These are phyloP conservation scores for Phytophthora melonis DNA, from an alignment of 352 stramenopile species.

Conservation along the genomic window DNA sequence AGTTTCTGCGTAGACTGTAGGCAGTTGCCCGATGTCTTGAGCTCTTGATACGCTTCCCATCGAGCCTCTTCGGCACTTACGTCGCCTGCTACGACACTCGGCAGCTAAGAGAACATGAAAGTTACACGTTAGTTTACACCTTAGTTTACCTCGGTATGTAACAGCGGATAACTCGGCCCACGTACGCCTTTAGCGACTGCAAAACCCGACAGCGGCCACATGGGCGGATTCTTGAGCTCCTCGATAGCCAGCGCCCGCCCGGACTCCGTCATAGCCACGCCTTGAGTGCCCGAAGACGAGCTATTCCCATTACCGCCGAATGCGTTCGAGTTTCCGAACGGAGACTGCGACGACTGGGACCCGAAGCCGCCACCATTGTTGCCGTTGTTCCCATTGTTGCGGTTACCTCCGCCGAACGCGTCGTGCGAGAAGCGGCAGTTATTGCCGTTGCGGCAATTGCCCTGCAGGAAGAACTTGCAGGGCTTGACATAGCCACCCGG, in stretches of 20 bases:
- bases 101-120: constrained; percentile 41
- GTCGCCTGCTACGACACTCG: constrained; percentile 67
- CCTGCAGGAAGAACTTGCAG: constrained; percentile 80
- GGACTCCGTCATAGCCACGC: constrained; percentile 53
- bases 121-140: constrained; percentile 11
- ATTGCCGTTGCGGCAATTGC: constrained; percentile 75
- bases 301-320: constrained; percentile 9
- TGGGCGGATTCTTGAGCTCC: constrained; percentile 59
- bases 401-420: constrained; percentile 11
- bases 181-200: constrained; percentile 69
- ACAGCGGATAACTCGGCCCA: constrained; percentile 3
- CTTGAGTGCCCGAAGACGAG: constrained; percentile 6
- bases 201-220: constrained; percentile 77
- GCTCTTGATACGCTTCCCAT: constrained; percentile 69
- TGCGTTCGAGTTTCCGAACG: constrained; percentile 23
- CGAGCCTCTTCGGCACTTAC: constrained; percentile 70
- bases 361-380: constrained; percentile 21
- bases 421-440: constrained; percentile 76
- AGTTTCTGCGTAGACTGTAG: constrained; percentile 53
- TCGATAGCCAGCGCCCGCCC: constrained; percentile 60
- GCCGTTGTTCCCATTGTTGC: constrained; percentile 4
- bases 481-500: constrained; percentile 34
- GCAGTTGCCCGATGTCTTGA: constrained; percentile 56
- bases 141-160: background rate
- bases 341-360: constrained; percentile 18